Conservation (phyloP, 1,284 basidiomycete species). For the Wolfiporia cocos region DNA sequence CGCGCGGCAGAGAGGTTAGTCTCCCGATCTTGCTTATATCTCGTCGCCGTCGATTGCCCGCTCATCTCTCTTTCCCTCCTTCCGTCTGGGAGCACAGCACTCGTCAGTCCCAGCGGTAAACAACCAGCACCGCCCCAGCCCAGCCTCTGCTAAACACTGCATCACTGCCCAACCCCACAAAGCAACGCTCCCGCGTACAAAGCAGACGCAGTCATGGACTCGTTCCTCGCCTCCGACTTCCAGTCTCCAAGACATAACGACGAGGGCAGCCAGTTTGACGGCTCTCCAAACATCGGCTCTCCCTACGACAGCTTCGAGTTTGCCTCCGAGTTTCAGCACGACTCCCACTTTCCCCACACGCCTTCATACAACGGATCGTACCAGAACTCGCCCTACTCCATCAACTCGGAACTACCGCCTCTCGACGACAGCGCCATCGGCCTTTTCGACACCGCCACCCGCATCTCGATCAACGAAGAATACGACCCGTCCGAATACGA, state of each 20-base stretch:
- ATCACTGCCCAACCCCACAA: constrained; percentile 1
- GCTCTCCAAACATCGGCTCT: constrained; percentile 18
- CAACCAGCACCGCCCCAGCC: no score
- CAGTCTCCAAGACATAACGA: constrained; percentile 18
- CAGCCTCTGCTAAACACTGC: not conserved
- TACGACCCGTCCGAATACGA: constrained; percentile 72
- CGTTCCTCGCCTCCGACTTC: constrained; percentile 10
- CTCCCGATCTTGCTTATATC: no score
- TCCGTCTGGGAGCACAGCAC: no score
- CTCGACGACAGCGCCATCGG: constrained; percentile 38
- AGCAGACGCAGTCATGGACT: constrained; percentile 7
- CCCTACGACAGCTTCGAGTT: constrained; percentile 34
- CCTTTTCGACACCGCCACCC: constrained; percentile 33
- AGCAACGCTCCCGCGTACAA: constrained; percentile 2
- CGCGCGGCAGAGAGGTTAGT: no score
- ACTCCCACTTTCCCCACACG: constrained; percentile 35
- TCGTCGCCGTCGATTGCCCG: not conserved
- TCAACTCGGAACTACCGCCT: constrained; percentile 52
- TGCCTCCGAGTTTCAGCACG: constrained; percentile 22
- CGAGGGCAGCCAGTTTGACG: constrained; percentile 18
- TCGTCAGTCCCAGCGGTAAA: no score
- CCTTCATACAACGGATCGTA: constrained; percentile 52
- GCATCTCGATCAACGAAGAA: constrained; percentile 31
- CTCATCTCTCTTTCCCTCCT: not conserved
- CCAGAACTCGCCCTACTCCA: constrained; percentile 64